Evolutionary conservation across 306 rosid genomes (phyloP), one percentile per base, ranked within the genome.

Genomic region (Vachellia pachyceras): DNA sequence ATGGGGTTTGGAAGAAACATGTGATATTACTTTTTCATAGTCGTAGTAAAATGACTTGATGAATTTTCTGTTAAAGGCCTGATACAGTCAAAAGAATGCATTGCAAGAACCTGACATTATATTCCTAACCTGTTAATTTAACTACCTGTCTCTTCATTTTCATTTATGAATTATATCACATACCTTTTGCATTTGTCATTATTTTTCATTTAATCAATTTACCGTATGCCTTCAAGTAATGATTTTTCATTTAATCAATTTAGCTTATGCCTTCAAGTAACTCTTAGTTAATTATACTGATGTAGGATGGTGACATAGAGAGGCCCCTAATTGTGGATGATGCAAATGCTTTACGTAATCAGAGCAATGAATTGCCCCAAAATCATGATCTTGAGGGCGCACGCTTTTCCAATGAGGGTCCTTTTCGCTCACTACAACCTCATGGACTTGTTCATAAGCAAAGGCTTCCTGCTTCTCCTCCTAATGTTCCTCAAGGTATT

Each of bases 311-410:
- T 77, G 98, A 93, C 74, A 88, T 93, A 36, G 99, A 93, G 75
- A 89, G 94, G 77, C 98, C 98, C 60, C 94, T 96, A 71, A 92
- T 93, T 44, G 79, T 77, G 18, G 91, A 89, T 72, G 90, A 70
- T 71, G 80, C 20, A 7, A 82, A 82, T 83, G 80, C 10, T 9
- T 77, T 78, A 52, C 82, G 45, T 54, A 78, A 79, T 84, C 89
- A 50, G 76, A 70, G 18, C 49, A 69, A 78, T 82, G 97, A 90
- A 84, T 80, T 90, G 75, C 91, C 85, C 23, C 84, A 91, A 60
- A 97, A 89, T 81, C 90, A 89, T 64, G 94, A 96, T 90, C 92
- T 90, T 60, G 98, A 93, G 87, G 99, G 97, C 77, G 97, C 96
- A 0, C 72, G 88, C 79, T 77, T 81, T 49, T 92, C 83, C 23